Conservation (phyloP, 2,329 filamentous ascomycete species). For the Dothistroma septosporum region DNA sequence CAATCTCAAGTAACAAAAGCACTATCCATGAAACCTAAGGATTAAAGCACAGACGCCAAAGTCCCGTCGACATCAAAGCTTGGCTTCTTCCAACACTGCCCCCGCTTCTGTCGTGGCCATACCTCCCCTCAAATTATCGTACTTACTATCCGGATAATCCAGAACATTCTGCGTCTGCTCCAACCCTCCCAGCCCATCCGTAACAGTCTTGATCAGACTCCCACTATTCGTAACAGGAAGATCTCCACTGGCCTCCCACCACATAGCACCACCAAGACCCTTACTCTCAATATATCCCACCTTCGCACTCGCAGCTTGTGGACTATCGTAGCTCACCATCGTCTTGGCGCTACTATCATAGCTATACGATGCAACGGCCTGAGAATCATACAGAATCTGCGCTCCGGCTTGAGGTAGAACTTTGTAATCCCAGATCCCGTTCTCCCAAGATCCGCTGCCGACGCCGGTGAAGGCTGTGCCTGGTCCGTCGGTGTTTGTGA, state of each 20-base stretch:
- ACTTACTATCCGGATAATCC: constrained; percentile 51
- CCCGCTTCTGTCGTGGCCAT: constrained; percentile 24
- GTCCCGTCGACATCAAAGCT: neutral
- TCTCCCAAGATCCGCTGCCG: constrained; percentile 78
- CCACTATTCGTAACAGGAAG: constrained; percentile 48
- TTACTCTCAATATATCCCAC: constrained; percentile 63
- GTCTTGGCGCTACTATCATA: constrained; percentile 61
- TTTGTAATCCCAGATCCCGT: constrained; percentile 84
- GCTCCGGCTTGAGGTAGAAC: constrained; percentile 67
- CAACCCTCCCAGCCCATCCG: constrained; percentile 40
- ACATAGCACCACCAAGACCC: constrained; percentile 85
- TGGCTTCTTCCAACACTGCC: neutral
- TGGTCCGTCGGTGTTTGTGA: constrained; percentile 70
- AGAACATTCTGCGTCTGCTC: constrained; percentile 48
- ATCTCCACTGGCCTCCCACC: constrained; percentile 88
- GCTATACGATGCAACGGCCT: constrained; percentile 69
- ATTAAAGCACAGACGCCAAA: neutral
- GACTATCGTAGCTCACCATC: constrained; percentile 74
- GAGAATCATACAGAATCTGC: constrained; percentile 59
- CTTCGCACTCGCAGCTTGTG: constrained; percentile 63
- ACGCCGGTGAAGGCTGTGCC: constrained; percentile 66
- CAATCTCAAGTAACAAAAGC: neutral
- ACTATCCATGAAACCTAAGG: no score
- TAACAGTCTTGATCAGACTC: constrained; percentile 56
- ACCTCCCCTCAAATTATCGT: constrained; percentile 49